Base-by-base conservation (phyloP, 2,329 filamentous ascomycete genomes). In the Aspergillus caelatus region DNA sequence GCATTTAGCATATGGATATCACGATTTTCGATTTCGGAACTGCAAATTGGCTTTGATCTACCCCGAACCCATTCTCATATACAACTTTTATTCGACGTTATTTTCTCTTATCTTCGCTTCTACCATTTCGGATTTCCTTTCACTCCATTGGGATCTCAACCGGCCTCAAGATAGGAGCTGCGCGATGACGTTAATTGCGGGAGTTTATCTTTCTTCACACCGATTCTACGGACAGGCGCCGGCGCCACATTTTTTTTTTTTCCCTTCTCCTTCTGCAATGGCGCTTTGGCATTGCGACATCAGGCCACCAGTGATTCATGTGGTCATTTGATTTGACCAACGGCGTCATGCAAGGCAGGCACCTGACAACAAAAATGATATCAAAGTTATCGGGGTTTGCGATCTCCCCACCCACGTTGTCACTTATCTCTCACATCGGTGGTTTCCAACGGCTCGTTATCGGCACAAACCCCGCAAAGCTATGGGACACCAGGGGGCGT, bases 11-110 rank as follows among this genome's bases (percentile, higher is more conserved):
- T 68, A 74, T 72, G 74, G 70, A 73, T 74, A 73, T 73, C 67
- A 75, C 70, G 73, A 77, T 52, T 70, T 67, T 72, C 68, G 65
- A 68, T 71, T 70, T 70, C 68, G 65, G 67, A 66, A 71, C 62
- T 67, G 53, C 67, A 52, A 71, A 70, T 58, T 64, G 62, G 58
- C 70, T 69, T 68, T 46, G 28, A 52, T 52, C 48, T 52, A 32
- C 23, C 46, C 23, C 48, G 48, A 30, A 52, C 48, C 28, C 28
- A 52, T 52, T 30, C 53, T 57, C 58, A 58, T 55, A 55, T 60
- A 62, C 61, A 60, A 52, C 67, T 57, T 65, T 63, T 67, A 67
- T 64, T 67, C 63, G 58, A 60, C 55, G 56, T 52, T 63, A 52
- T 59, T 56, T 32, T 36, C 26, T 26, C 16, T 60, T 19, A 55